These are phyloP conservation scores for Alternaria ethzedia DNA, from an alignment of 2,329 filamentous ascomycete species.

Conservation along the genomic window DNA sequence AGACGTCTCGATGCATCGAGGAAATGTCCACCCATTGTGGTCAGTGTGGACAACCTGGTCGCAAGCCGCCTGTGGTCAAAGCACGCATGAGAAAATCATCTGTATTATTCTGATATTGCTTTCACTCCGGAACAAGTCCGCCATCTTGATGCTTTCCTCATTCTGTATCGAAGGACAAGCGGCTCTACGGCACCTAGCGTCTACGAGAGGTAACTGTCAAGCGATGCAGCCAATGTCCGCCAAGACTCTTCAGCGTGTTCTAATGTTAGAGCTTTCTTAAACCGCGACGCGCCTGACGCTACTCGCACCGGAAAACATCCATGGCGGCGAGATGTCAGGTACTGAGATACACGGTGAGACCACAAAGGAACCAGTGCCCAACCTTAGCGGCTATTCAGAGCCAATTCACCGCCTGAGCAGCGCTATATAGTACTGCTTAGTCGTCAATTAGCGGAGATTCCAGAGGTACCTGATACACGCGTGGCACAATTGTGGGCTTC, in stretches of 20 bases:
- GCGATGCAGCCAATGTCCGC: background rate
- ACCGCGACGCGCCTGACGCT: background rate
- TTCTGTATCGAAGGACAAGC: background rate
- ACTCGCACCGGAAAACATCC: background rate
- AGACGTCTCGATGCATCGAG: background rate
- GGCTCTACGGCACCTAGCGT: background rate
- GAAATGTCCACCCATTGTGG: background rate
- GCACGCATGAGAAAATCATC: background rate
- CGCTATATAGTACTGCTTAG: background rate
- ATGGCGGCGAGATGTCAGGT: background rate
- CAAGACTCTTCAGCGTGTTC: background rate
- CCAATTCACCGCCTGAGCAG: background rate
- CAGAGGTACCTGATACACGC: background rate
- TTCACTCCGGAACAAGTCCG: background rate
- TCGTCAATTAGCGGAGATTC: slow-evolving; percentile 13
- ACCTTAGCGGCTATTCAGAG: background rate
- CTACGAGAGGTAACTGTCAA: background rate
- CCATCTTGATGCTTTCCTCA: background rate
- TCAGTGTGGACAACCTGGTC: background rate
- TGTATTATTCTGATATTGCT: background rate
- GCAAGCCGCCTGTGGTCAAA: background rate
- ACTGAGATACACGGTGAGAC: background rate
- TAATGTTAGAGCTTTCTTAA: background rate
- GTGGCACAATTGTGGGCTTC: slow-evolving; percentile 18
- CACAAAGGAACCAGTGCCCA: background rate